Conservation (phyloP, 148 eudicot genomes). For the Cornus controversa region DNA sequence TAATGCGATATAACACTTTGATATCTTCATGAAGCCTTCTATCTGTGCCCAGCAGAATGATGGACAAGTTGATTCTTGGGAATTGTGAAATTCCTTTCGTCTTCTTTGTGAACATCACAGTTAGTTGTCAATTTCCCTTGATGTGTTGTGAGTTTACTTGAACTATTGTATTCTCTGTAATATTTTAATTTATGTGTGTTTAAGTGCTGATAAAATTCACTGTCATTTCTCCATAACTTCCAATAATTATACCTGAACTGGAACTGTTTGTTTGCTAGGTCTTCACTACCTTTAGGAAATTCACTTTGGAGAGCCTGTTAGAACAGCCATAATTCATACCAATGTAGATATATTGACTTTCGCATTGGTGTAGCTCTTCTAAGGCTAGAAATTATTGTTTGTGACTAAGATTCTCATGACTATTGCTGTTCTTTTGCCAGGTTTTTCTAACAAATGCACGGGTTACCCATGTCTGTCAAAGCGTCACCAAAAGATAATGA, state of each 20-base stretch:
- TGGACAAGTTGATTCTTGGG: conserved; percentile 80
- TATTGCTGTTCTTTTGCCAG: conserved; percentile 38
- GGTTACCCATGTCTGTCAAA: conserved; percentile 90
- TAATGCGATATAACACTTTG: not conserved
- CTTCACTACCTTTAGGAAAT: conserved; percentile 74
- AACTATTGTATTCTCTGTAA: not conserved
- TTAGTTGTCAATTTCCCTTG: conserved; percentile 86
- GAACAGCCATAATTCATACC: conserved; percentile 69
- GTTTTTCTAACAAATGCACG: conserved; percentile 87
- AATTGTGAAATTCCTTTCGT: conserved; percentile 90
- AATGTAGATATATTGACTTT: conserved; percentile 36
- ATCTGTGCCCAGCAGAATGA: conserved; percentile 38
- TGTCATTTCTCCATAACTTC: not conserved
- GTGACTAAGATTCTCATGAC: conserved; percentile 14
- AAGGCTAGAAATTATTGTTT: not conserved
- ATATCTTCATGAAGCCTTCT: conserved; percentile 2
- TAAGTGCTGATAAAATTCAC: not conserved
- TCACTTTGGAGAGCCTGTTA: conserved; percentile 96
- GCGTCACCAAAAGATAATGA: conserved; percentile 77
- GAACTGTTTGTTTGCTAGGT: conserved; percentile 35
- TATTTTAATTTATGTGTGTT: not conserved
- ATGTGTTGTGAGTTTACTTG: conserved; percentile 62
- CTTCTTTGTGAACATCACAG: conserved; percentile 86
- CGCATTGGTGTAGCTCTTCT: not conserved
- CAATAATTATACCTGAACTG: conserved; percentile 8